Evolutionary conservation across 257 asterid species (phyloP), one percentile per base, ranked within the genome.

Genomic region (Lycium ferocissimum): DNA sequence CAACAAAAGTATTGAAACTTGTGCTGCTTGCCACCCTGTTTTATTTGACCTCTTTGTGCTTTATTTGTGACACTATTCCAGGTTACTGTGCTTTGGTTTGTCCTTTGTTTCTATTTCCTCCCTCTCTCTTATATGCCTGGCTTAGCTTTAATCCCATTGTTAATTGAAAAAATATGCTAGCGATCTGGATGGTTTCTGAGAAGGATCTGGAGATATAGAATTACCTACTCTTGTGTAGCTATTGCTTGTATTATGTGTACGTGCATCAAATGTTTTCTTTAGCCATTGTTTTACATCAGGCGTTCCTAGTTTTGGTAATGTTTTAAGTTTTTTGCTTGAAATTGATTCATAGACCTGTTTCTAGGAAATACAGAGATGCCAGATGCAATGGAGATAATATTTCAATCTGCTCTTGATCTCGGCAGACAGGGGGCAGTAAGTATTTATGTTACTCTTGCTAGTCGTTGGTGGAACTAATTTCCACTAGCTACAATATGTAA

Each of bases 401-500:
- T 91, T 87, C 98, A 94, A 85, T 89, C 91, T 88, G 99, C 99
- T 45, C 94, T 95, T 73, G 94, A 87, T 82, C 84, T 88, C 82
- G 98, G 99, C 69, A 91, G 86, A 86, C 89, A 83, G 66, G 99
- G 95, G 15, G 99, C 97, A 7, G 99, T 95, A 89, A 95, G 97
- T 45, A 80, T 84, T 89, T 15, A 61, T 11, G 26, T 33, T 14
- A 53, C 33, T 61, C 78, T 86, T 69, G 80, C n/a, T 70, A 17
- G 26, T 53, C 7, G 22, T 49, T 51, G 62, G 45, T 49, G 57
- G 62, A 78, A 33, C 82, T 51, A 14, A 33, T 51, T 26, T 53
- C 49, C 0, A 3, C 9, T 14, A 51, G 63, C 22, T 13, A 51
- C 82, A 51, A 26, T 47, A 49, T 75, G 10, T 2, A 72, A 45